Percentiles rank a stretch among this genome's conserved stretches.
These are phyloP conservation scores for Cornus florida DNA, from an alignment of 148 eudicot genomes.

Conservation along the genomic window DNA sequence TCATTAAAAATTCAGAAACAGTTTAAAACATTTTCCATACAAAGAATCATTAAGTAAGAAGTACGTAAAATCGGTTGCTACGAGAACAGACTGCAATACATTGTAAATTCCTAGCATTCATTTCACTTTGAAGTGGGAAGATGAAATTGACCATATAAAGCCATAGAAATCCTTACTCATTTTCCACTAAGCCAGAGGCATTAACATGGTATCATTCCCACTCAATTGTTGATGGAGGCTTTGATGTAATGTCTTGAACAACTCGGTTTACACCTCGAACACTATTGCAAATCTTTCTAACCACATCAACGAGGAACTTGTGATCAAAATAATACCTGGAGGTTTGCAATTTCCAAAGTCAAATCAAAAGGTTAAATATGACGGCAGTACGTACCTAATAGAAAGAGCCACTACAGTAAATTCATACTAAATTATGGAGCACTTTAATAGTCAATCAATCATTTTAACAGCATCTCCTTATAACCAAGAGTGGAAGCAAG, in stretches of 20 bases:
- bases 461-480: background rate
- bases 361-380: background rate
- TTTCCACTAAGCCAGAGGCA: slow-evolving; percentile 5
- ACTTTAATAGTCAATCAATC: background rate
- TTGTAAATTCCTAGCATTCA: background rate
- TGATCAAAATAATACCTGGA: slow-evolving; percentile 86
- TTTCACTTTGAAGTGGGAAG: background rate
- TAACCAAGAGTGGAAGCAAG: background rate
- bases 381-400: background rate
- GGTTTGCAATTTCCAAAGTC: background rate
- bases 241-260: slow-evolving; percentile 91
- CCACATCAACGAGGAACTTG: slow-evolving; percentile 73
- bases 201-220: slow-evolving; percentile 62
- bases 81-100: background rate
- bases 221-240: slow-evolving; percentile 96
- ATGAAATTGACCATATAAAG: background rate
- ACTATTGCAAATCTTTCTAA: slow-evolving; percentile 81
- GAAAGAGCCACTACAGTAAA: background rate
- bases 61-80: background rate
- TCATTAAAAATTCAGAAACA: background rate
- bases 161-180: background rate
- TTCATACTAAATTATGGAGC: background rate
- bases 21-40: background rate
- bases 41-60: slow-evolving; percentile 8
- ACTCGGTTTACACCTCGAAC: slow-evolving; percentile 90